Evolutionary conservation across 2,329 filamentous ascomycete species (phyloP).

Genomic region (Botrytis hyacinthi): DNA sequence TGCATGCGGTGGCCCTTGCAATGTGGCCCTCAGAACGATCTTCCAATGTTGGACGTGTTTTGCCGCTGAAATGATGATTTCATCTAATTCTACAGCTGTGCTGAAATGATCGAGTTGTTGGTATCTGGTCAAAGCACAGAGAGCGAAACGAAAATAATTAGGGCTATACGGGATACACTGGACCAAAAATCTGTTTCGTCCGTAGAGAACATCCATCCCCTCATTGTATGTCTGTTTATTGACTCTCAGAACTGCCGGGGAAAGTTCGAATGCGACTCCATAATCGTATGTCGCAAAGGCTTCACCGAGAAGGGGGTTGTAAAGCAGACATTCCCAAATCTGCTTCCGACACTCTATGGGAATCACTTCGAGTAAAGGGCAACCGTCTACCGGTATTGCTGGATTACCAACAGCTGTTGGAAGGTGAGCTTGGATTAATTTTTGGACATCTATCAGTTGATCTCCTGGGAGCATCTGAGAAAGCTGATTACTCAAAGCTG

Average conservation of each 20-base stretch:
- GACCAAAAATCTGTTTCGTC: not conserved
- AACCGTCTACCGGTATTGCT: not conserved
- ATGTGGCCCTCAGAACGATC: not conserved
- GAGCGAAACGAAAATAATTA: no score
- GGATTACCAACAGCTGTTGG: not conserved
- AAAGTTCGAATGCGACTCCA: not conserved
- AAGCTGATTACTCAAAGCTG: not conserved
- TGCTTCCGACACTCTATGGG: not conserved
- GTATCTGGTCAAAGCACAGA: not conserved
- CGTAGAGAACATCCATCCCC: not conserved
- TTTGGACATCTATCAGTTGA: not conserved
- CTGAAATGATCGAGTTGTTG: not conserved
- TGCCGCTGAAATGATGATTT: not conserved
- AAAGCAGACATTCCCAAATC: not conserved
- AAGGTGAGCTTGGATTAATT: not conserved
- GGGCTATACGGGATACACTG: not conserved
- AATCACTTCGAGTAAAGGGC: not conserved
- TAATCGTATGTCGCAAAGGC: not conserved
- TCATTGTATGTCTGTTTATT: not conserved
- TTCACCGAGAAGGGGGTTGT: not conserved
- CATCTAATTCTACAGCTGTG: not conserved
- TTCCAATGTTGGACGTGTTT: not conserved
- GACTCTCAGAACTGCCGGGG: not conserved
- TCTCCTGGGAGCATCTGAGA: not conserved
- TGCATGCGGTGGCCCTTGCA: fast-evolving